These are phyloP conservation scores for cucumber (Cucumis sativus) DNA, from an alignment of 306 rosid genomes.

Conservation along the genomic window DNA sequence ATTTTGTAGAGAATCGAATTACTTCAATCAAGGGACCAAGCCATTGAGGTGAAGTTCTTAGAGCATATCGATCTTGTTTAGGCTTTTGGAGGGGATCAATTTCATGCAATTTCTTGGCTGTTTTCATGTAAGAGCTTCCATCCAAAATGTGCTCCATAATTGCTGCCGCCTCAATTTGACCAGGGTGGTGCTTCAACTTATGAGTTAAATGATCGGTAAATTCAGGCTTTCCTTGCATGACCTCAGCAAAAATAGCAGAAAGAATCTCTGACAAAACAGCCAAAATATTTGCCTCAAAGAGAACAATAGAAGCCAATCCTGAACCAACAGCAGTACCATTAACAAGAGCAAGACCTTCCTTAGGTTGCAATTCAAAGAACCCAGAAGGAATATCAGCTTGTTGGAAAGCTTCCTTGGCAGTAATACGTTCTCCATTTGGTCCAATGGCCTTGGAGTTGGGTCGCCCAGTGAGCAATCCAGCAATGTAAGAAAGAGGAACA, in stretches of 20 bases:
- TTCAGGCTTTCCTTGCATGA: slow-evolving; percentile 30
- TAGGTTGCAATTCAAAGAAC: slow-evolving; percentile 78
- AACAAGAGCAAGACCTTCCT: slow-evolving; percentile 64
- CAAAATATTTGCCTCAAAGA: not conserved
- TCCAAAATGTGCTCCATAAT: slow-evolving; percentile 87
- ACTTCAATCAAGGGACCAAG: slow-evolving; percentile 86
- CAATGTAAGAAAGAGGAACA: slow-evolving; percentile 78
- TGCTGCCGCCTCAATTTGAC: slow-evolving; percentile 91
- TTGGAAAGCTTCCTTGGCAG: slow-evolving; percentile 46
- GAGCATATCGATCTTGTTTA: slow-evolving; percentile 74
- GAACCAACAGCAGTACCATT: not conserved
- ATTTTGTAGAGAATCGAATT: slow-evolving; percentile 65
- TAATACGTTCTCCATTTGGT: slow-evolving; percentile 15
- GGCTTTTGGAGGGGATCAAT: slow-evolving; percentile 75
- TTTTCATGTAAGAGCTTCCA: slow-evolving; percentile 64
- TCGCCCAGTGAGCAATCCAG: slow-evolving; percentile 20
- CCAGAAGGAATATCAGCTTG: slow-evolving; percentile 38
- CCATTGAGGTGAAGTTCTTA: slow-evolving; percentile 92
- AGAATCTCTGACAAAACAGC: not conserved
- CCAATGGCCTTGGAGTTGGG: not conserved
- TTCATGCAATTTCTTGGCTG: slow-evolving; percentile 63
- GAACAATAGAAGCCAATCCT: not conserved
- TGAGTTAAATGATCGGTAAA: slow-evolving; percentile 16
- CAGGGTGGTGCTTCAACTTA: slow-evolving; percentile 81
- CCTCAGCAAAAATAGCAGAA: slow-evolving; percentile 39